Percentiles rank a stretch among this genome's conserved stretches.
phyloP scores from a whole-genome alignment of 208 protist species.

The Porcisia hertigi region DNA sequence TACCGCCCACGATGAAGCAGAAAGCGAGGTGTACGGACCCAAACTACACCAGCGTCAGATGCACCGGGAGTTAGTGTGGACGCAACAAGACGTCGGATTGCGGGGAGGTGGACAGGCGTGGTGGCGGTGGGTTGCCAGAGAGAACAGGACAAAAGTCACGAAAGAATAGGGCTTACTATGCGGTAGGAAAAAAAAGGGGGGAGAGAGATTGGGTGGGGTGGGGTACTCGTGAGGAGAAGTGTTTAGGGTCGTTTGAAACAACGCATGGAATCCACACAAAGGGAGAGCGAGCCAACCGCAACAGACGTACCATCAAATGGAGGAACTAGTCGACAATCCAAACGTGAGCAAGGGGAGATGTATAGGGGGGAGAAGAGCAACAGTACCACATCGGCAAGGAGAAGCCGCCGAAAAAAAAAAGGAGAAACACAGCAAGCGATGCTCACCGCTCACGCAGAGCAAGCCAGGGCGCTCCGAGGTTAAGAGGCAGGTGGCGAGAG shows the following conservation, averaged over 20 bases:
- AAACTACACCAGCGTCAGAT: background rate
- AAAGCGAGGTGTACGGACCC: background rate
- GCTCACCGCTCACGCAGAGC: no score
- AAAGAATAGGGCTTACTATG: background rate
- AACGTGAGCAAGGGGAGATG: no score
- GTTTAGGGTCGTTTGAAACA: background rate
- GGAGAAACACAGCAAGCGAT: no score
- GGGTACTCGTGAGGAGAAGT: background rate
- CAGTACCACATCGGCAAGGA: background rate
- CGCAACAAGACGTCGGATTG: background rate
- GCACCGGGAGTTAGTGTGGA: background rate
- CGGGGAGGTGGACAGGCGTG: background rate
- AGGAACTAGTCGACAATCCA: no score
- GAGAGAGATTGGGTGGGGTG: background rate
- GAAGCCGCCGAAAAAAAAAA: background rate
- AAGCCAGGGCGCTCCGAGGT: no score
- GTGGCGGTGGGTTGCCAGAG: background rate
- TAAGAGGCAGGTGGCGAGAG: background rate
- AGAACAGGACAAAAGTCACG: background rate
- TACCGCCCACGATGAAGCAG: background rate
- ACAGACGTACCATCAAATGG: background rate
- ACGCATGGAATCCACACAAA: background rate
- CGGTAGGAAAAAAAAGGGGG: background rate
- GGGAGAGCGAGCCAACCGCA: no score
- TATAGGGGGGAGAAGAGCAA: background rate